Base-by-base conservation (phyloP, 2,329 filamentous ascomycete species). In the Microdochium trichocladiopsis region DNA sequence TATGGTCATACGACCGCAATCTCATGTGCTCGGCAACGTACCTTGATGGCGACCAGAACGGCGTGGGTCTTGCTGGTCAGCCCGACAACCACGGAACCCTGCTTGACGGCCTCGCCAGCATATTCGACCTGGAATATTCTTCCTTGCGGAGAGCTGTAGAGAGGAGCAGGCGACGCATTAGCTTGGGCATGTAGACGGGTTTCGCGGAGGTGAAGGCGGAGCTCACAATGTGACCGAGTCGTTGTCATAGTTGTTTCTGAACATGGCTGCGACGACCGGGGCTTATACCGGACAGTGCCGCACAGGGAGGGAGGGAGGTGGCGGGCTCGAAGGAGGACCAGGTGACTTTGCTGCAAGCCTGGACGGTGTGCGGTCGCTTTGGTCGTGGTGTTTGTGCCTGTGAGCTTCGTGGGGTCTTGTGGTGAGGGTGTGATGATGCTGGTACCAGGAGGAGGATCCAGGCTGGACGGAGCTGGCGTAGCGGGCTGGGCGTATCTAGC, bases 211-310 rank as follows among this genome's bases (percentile, higher is more conserved):
- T 51, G 36, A 50, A 48, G 33, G 55, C 41, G 45, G 58, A 67
- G 74, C 86, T 75, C 81, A 96, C 91, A 97, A 99, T 76, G 94
- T 99, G 76, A 97, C 92, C 58, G 93, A 95, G 75, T 99, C 94
- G 84, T 99, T 99, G 79, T 99, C 94, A 82, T 99, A 99, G 76
- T 97, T 97, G 82, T 99, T 99, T 76, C 94, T 84, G 78, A 99
- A 99, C 94, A 99, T 97, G 67, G 67, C 85, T 80, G 41, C 41
- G 41, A 45, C 41, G 41, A 18, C 41, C 41, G 41, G 41, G 41
- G 41, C 41, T 45, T 45, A 45, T 18, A 45, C 41, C 59, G 10
- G 56, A 56, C 47, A 52, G 61, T 12, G 50, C 41, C 5, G 31
- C 25, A 3, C 56, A 54, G 36, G 57, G 56, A 2, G 48, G 22